A percentile compares a stretch with the other conserved stretches of the same genome.
Evolutionary conservation across 2,329 filamentous ascomycete species (phyloP).

Genomic region (Calycina herbarum): DNA sequence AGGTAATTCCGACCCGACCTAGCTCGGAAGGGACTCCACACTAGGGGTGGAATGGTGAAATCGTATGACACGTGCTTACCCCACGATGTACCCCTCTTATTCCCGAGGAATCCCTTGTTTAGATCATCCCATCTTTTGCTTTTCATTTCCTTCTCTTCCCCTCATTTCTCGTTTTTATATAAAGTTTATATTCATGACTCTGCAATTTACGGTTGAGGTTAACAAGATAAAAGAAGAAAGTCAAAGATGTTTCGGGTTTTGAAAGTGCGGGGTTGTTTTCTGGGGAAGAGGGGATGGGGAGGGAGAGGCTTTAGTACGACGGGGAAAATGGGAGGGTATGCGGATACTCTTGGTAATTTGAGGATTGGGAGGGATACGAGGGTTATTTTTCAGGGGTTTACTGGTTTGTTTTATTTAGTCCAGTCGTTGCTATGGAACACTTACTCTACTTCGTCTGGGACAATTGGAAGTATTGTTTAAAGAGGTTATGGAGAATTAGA

Average conservation of each 20-base stretch:
- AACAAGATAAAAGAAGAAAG: not conserved
- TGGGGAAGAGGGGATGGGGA: not conserved
- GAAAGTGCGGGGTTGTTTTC: constrained; percentile 22
- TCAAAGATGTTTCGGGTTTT: not conserved
- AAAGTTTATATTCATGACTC: not conserved
- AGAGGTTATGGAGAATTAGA: too few species aligned
- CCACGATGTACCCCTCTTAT: not conserved
- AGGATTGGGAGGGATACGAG: constrained; percentile 66
- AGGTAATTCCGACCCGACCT: not conserved
- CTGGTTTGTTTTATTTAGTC: constrained; percentile 43
- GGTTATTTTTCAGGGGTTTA: constrained; percentile 72
- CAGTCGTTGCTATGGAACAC: too few species aligned
- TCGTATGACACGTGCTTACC: constrained; percentile 1
- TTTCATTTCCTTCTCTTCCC: not conserved
- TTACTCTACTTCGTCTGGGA: too few species aligned
- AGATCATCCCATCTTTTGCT: not conserved
- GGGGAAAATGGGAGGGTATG: constrained; percentile 30
- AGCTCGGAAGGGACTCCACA: not conserved
- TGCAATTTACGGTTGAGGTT: not conserved
- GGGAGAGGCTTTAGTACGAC: constrained; percentile 26
- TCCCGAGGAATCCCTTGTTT: not conserved
- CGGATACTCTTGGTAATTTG: constrained; percentile 63
- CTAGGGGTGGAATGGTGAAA: not conserved
- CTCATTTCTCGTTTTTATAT: not conserved
- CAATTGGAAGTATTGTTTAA: too few species aligned